Evolutionary conservation across 306 rosid species (phyloP).

Genomic region (Gillenia trifoliata): DNA sequence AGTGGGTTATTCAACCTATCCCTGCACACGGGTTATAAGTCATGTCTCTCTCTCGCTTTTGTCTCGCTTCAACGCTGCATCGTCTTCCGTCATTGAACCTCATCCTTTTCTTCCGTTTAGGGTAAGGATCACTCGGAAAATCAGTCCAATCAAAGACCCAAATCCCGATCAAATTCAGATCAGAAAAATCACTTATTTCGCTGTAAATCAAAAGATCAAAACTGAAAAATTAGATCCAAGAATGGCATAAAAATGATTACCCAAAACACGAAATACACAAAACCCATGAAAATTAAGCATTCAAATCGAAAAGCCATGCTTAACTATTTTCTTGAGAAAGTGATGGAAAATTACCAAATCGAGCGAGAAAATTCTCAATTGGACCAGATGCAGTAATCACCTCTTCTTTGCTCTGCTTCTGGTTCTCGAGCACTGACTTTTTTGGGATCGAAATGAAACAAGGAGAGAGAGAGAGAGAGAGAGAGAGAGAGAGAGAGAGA

Average conservation of each 20-base stretch:
- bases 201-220: neutral
- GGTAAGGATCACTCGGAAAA: too few species aligned
- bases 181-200: neutral
- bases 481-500: too few species aligned
- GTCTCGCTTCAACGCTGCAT: too few species aligned
- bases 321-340: neutral
- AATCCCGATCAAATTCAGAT: slow-evolving; percentile 23
- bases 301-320: neutral
- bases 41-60: too few species aligned
- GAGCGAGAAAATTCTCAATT: too few species aligned
- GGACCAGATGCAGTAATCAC: slow-evolving; percentile 10
- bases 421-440: neutral
- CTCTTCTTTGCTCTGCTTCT: neutral
- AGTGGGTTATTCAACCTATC: too few species aligned
- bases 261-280: neutral
- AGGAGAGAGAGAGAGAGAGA: too few species aligned
- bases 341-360: slow-evolving; percentile 29
- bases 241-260: neutral
- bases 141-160: slow-evolving; percentile 16
- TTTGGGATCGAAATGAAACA: slow-evolving; percentile 10
- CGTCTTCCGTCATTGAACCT: too few species aligned
- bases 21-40: too few species aligned
- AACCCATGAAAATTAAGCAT: neutral
- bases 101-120: too few species aligned
- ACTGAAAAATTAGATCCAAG: neutral